phyloP scores from a whole-genome alignment of 495 filamentous ascomycete species.

The Penicillium manginii region DNA sequence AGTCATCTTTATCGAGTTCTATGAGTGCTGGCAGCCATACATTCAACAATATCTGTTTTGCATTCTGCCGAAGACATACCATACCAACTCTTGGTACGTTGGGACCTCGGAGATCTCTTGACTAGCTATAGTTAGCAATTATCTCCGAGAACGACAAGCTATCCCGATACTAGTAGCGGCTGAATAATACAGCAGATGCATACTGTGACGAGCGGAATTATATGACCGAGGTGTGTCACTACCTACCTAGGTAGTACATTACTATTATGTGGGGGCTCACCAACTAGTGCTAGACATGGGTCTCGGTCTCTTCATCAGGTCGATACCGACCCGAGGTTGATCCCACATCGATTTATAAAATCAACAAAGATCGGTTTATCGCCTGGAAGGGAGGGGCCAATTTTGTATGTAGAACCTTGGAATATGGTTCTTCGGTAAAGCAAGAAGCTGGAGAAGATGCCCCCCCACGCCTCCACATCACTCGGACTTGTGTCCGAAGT shows the following conservation, averaged over 20 bases:
- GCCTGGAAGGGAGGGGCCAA: too few species aligned
- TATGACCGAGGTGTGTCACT: not conserved
- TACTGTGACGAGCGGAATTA: not conserved
- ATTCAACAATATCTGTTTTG: too few species aligned
- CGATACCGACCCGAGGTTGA: not conserved
- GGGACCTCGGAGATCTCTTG: not conserved
- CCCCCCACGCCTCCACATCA: constrained; percentile 23
- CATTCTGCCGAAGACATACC: too few species aligned
- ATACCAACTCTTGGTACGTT: not conserved
- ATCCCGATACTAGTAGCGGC: not conserved
- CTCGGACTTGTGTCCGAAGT: constrained; percentile 11
- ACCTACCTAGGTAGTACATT: too few species aligned
- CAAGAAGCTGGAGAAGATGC: not conserved
- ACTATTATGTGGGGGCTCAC: not conserved
- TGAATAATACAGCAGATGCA: not conserved
- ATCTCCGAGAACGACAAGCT: not conserved
- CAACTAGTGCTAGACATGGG: not conserved
- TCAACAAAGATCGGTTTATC: not conserved
- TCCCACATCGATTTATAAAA: not conserved
- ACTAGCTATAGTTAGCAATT: not conserved
- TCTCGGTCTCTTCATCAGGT: not conserved
- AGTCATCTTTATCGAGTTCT: too few species aligned
- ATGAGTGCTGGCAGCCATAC: too few species aligned
- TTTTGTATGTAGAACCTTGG: too few species aligned
- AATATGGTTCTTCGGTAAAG: not conserved